Evolutionary conservation across 2,329 filamentous ascomycete genomes (phyloP), one percentile per base, ranked within the genome.

Genomic region (Scorias spongiosa): DNA sequence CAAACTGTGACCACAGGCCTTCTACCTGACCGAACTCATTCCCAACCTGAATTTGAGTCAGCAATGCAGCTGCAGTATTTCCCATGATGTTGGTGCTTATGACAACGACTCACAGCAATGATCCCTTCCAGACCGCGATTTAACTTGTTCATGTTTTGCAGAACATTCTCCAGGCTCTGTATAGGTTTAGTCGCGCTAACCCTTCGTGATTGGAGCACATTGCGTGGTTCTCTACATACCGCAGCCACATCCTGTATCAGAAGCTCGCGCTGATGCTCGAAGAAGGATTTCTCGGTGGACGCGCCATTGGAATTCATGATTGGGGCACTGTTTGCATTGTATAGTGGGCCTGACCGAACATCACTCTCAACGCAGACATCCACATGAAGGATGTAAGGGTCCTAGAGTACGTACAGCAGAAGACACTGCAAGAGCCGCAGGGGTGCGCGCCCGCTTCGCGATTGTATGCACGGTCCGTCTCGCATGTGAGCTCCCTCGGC

Each of bases 1-100:
- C 91, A 58, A 98, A 96, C 57, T 93, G 86, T 34, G 84, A 93
- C 91, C 91, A 98, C 12, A 98, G 73, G 28, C 86, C 87, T 63
- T 98, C 91, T 38, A 98, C 91, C 3, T 86, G 88, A n/a, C 84
- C 81, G 65, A 98, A 95, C 58, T 98, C 91, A 64, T 94, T 94
- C 32, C 91, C 91, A 42, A 98, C 58, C 56, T 61, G 37, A 30
- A 12, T 26, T 26, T 5, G 14, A 15, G 38, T 40, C 20, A 40
- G 38, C 11, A 7, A 26, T 26, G 4, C 7, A 26, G 20, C 20
- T 26, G 20, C 20, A 4, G 20, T 26, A 7, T 26, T 26, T 5
- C 3, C 18, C 3, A 28, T 14, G 14, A 11, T 12, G 12, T 5
- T 12, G 18, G 11, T 6, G 12, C 10, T 40, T 11, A 10, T 15